Percentiles rank a stretch among this genome's conserved stretches.
phyloP scores from a whole-genome alignment of 2,329 filamentous ascomycete species.

The Penicillium sp. region DNA sequence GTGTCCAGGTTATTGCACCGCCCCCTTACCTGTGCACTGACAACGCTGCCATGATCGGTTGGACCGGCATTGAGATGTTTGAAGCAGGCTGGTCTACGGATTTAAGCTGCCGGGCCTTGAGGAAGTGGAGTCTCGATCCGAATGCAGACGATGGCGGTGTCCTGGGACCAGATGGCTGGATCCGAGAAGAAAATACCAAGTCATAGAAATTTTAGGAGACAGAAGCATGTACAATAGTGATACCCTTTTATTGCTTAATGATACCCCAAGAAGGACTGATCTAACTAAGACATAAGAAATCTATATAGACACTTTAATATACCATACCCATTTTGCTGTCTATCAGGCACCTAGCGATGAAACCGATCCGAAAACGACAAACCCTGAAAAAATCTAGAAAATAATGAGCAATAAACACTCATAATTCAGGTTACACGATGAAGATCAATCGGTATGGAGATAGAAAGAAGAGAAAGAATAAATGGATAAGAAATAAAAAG shows the following conservation, averaged over 20 bases:
- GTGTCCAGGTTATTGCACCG: slow-evolving; percentile 67
- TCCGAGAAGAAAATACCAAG: slow-evolving; percentile 23
- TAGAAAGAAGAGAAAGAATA: not conserved
- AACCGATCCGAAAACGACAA: not conserved
- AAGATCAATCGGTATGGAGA: not conserved
- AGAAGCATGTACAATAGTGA: slow-evolving; percentile 21
- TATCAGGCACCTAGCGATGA: not conserved
- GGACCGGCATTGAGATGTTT: slow-evolving; percentile 91
- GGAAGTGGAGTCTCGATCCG: slow-evolving; percentile 72
- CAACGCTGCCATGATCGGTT: slow-evolving; percentile 96
- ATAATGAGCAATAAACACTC: not conserved
- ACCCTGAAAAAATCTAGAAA: not conserved
- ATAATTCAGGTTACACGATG: not conserved
- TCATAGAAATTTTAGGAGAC: not conserved
- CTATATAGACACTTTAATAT: not conserved
- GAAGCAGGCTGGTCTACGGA: slow-evolving; percentile 67
- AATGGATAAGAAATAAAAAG: not conserved
- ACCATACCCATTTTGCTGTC: not conserved
- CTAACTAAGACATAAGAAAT: not conserved
- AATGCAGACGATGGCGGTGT: slow-evolving; percentile 61
- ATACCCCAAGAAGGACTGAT: not conserved
- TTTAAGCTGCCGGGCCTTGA: slow-evolving; percentile 56
- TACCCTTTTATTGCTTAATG: slow-evolving; percentile 14
- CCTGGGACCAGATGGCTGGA: slow-evolving; percentile 57
- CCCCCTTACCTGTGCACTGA: slow-evolving; percentile 79